Percentiles rank a stretch among this genome's conserved stretches.
Evolutionary conservation across 805 yeast species (phyloP).

Genomic region (Candida sanyiensis): DNA sequence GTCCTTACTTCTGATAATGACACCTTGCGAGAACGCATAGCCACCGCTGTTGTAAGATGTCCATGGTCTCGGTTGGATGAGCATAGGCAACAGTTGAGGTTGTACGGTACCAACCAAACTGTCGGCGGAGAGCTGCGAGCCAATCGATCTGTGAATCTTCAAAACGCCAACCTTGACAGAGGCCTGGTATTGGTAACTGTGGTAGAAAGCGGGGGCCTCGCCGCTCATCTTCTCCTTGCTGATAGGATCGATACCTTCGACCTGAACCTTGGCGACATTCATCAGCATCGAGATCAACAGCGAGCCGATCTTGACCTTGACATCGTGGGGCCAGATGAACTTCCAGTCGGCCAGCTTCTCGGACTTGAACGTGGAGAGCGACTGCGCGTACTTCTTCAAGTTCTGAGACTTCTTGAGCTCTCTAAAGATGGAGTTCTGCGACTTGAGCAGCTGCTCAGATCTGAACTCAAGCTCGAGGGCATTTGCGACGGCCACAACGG

Average conservation of each 20-base stretch:
- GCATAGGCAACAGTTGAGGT: constrained; percentile 91
- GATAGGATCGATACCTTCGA: constrained; percentile 74
- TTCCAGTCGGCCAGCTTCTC: constrained; percentile 32
- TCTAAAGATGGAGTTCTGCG: constrained; percentile 51
- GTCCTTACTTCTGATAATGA: constrained; percentile 71
- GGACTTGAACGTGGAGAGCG: constrained; percentile 30
- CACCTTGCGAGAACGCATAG: constrained; percentile 56
- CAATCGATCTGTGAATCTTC: constrained; percentile 64
- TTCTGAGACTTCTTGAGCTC: constrained; percentile 38
- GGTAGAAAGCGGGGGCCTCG: constrained; percentile 84
- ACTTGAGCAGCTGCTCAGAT: constrained; percentile 55
- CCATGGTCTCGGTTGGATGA: constrained; percentile 90
- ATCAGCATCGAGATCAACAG: constrained; percentile 66
- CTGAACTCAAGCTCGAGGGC: constrained; percentile 82
- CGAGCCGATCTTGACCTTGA: constrained; percentile 75
- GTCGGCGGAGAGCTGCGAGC: constrained; percentile 62
- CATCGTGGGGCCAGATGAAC: constrained; percentile 48
- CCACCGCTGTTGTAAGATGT: constrained; percentile 79
- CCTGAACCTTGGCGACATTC: constrained; percentile 78
- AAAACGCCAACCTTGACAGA: constrained; percentile 82
- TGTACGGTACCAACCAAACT: constrained; percentile 58
- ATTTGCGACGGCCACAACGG: constrained; percentile 74
- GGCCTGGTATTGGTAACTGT: constrained; percentile 72
- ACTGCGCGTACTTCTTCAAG: constrained; percentile 22
- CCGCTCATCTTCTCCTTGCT: constrained; percentile 64